phyloP scores from a whole-genome alignment of 768 basidiomycete genomes.

The Suillus brevipes region DNA sequence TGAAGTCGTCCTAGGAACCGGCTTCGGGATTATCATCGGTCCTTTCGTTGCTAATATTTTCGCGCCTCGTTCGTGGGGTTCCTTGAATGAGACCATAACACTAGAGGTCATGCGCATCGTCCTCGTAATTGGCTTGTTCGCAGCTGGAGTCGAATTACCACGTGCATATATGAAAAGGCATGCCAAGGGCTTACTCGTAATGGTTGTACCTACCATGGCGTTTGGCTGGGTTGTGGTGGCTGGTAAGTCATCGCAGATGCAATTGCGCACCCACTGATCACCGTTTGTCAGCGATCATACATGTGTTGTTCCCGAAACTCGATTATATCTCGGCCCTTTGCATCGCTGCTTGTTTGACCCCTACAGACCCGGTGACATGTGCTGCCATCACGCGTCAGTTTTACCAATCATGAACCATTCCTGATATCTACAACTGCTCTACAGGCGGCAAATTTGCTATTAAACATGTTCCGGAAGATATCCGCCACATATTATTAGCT shows the following conservation, averaged over 20 bases:
- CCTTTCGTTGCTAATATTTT: conserved; percentile 73
- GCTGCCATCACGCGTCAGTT: conserved; percentile 71
- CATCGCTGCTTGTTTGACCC: conserved; percentile 87
- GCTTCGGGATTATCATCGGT: conserved; percentile 59
- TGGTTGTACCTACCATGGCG: conserved; percentile 85
- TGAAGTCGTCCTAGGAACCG: conserved; percentile 90
- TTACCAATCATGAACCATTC: not conserved
- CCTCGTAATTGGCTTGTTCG: conserved; percentile 89
- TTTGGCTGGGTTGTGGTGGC: conserved; percentile 81
- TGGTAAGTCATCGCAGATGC: conserved; percentile 37
- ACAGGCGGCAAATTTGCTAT: conserved; percentile 70
- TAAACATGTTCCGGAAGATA: conserved; percentile 67
- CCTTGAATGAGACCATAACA: conserved; percentile 59
- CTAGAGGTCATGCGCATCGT: conserved; percentile 86
- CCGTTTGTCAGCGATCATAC: conserved; percentile 55
- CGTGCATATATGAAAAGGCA: conserved; percentile 80
- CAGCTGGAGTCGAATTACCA: conserved; percentile 93
- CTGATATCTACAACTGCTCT: not conserved
- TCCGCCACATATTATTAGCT: conserved; percentile 80
- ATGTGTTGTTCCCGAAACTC: conserved; percentile 69
- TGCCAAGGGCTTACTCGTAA: conserved; percentile 62
- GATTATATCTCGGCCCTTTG: conserved; percentile 76
- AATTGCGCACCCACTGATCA: not conserved
- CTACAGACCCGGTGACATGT: conserved; percentile 93
- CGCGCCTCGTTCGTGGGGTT: conserved; percentile 75